Conservation (phyloP, 306 rosid species). For the Psophocarpus tetragonolobus region DNA sequence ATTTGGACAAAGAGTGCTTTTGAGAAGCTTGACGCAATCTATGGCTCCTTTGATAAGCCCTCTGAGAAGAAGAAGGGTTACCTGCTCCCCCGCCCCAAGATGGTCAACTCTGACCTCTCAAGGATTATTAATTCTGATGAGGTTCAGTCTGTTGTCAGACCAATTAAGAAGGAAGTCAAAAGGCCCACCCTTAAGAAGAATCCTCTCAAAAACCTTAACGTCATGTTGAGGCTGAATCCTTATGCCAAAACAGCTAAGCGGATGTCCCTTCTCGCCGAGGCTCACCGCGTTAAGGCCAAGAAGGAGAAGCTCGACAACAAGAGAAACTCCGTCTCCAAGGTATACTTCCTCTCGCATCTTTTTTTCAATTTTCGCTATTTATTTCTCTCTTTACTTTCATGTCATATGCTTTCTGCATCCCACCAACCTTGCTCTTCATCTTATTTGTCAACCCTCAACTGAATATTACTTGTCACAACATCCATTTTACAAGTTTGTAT, state of each 20-base stretch:
- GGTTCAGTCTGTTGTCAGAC: constrained; percentile 79
- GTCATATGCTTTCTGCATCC: too few relatives aligned
- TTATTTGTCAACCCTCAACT: too few relatives aligned
- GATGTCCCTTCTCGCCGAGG: constrained; percentile 77
- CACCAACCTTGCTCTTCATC: too few relatives aligned
- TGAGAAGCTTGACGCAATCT: constrained; percentile 86
- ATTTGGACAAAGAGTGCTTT: constrained; percentile 87
- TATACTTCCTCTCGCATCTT: not conserved
- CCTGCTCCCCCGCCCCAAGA: constrained; percentile 72
- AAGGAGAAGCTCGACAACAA: constrained; percentile 84
- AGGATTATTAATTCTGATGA: constrained; percentile 93
- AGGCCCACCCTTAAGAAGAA: constrained; percentile 78
- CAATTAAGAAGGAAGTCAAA: constrained; percentile 65
- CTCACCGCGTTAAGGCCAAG: constrained; percentile 72
- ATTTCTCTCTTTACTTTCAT: too few relatives aligned
- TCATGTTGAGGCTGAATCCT: constrained; percentile 70
- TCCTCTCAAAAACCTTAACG: constrained; percentile 74
- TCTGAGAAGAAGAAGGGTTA: constrained; percentile 80
- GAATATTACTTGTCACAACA: too few relatives aligned
- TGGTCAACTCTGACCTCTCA: constrained; percentile 69
- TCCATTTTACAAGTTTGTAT: too few relatives aligned
- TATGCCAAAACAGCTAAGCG: constrained; percentile 85
- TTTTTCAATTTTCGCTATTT: too few relatives aligned
- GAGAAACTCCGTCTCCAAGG: constrained; percentile 70
- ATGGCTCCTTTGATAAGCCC: constrained; percentile 71